phyloP scores from a whole-genome alignment of 2,329 filamentous ascomycete genomes.

The Blastomyces parvus region DNA sequence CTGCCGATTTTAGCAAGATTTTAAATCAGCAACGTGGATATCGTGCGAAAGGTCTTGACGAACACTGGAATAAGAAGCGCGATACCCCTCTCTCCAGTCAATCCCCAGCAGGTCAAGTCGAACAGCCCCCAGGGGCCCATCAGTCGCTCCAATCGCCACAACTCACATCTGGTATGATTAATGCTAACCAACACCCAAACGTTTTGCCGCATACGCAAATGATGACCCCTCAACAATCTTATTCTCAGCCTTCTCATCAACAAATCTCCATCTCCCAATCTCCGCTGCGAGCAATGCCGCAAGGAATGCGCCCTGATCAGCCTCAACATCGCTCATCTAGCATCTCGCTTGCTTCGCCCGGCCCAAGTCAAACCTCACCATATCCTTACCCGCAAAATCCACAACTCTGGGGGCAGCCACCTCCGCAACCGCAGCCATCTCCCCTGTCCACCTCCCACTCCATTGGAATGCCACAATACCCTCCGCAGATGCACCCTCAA shows the following conservation, averaged over 20 bases:
- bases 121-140: conserved; percentile 18
- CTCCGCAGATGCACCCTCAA: conserved; percentile 32
- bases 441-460: conserved; percentile 38
- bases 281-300: conserved; percentile 60
- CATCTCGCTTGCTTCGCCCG: conserved; percentile 46
- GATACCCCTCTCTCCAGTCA: conserved; percentile 56
- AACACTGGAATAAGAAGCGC: conserved; percentile 72
- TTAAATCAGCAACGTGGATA: conserved; percentile 71
- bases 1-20: conserved; percentile 81
- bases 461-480: conserved; percentile 34
- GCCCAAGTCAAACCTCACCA: conserved; percentile 35
- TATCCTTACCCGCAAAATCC: conserved; percentile 46
- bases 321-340: conserved; percentile 59
- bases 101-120: conserved; percentile 26
- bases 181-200: conserved; percentile 23
- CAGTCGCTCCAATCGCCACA: conserved; percentile 34
- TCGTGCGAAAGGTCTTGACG: conserved; percentile 69
- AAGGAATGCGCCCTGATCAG: conserved; percentile 49
- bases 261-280: conserved; percentile 65
- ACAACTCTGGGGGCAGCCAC: conserved; percentile 52
- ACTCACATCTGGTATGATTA: conserved; percentile 26
- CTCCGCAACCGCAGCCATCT: conserved; percentile 48
- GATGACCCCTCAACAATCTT: conserved; percentile 48
- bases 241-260: conserved; percentile 61
- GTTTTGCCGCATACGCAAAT: conserved; percentile 37